phyloP scores from a whole-genome alignment of 495 filamentous ascomycete genomes.

The Lophiostoma macrostomum region DNA sequence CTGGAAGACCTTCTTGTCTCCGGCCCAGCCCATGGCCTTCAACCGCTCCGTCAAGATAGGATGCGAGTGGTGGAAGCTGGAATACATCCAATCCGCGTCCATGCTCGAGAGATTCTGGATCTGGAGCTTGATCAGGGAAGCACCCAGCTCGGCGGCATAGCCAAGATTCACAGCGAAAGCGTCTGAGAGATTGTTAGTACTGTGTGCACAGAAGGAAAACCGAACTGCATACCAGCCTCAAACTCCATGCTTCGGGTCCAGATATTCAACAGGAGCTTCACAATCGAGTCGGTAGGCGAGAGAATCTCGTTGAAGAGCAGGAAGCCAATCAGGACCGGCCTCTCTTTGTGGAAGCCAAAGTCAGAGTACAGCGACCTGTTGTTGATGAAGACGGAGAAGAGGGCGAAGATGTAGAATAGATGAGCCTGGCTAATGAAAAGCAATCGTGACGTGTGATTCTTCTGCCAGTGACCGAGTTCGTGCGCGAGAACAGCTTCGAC shows the following conservation, averaged over 20 bases:
- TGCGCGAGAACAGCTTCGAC: slow-evolving; percentile 93
- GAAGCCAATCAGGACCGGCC: slow-evolving; percentile 94
- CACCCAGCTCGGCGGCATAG: slow-evolving; percentile 78
- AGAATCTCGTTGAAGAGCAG: slow-evolving; percentile 93
- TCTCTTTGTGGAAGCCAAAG: slow-evolving; percentile 82
- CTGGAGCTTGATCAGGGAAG: slow-evolving; percentile 91
- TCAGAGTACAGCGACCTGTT: slow-evolving; percentile 85
- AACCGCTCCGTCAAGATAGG: slow-evolving; percentile 92
- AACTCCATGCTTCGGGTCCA: slow-evolving; percentile 91
- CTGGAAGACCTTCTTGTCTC: slow-evolving; percentile 52
- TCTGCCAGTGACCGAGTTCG: slow-evolving; percentile 94
- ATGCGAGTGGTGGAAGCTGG: slow-evolving; percentile 96
- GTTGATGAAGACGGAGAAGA: slow-evolving; percentile 97
- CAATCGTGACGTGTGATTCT: slow-evolving; percentile 89
- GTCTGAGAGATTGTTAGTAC: slow-evolving; percentile 45
- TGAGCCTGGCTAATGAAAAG: slow-evolving; percentile 77
- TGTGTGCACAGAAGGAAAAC: background rate
- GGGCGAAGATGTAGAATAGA: slow-evolving; percentile 91
- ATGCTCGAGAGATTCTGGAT: slow-evolving; percentile 97
- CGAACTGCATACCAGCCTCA: slow-evolving; percentile 68
- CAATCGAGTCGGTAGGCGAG: slow-evolving; percentile 82
- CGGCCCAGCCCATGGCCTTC: slow-evolving; percentile 81
- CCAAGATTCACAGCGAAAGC: slow-evolving; percentile 82
- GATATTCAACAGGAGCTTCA: slow-evolving; percentile 95
- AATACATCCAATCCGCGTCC: slow-evolving; percentile 98